A percentile compares a stretch with the other conserved stretches of the same genome.
These are phyloP conservation scores for Tuber magnatum DNA, from an alignment of 495 filamentous ascomycete genomes.

Conservation along the genomic window DNA sequence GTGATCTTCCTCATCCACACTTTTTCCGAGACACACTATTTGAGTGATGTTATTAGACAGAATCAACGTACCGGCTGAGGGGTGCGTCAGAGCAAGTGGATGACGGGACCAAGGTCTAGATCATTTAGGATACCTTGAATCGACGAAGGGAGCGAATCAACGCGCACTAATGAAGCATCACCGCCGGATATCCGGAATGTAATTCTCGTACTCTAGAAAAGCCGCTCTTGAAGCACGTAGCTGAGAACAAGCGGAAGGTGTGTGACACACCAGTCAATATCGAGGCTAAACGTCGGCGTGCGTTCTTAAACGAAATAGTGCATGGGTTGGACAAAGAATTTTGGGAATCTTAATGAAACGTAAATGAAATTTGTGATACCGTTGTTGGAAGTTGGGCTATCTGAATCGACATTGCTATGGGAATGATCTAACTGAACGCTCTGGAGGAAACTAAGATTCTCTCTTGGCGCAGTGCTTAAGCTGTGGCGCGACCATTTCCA, in stretches of 20 bases:
- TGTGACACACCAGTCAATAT: neutral
- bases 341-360: too few species aligned
- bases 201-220: neutral
- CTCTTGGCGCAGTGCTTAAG: neutral
- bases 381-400: too few species aligned
- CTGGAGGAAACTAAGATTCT: too few species aligned
- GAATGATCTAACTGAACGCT: too few species aligned
- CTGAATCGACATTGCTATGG: too few species aligned
- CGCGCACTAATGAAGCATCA: neutral
- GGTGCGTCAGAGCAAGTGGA: neutral
- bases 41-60: neutral
- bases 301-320: too few species aligned
- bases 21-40: neutral
- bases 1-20: neutral
- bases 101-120: neutral
- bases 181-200: neutral
- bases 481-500: neutral
- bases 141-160: neutral
- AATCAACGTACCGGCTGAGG: too few species aligned
- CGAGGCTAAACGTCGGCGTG: neutral
- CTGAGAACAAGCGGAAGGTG: neutral
- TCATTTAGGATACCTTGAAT: neutral
- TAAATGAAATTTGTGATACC: too few species aligned
- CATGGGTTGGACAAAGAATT: too few species aligned
- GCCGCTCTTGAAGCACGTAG: neutral